A percentile compares a stretch with the other conserved stretches of the same genome.
Conservation (phyloP, 192 early-diverging fungal species). For the Backusella psychrophila region DNA sequence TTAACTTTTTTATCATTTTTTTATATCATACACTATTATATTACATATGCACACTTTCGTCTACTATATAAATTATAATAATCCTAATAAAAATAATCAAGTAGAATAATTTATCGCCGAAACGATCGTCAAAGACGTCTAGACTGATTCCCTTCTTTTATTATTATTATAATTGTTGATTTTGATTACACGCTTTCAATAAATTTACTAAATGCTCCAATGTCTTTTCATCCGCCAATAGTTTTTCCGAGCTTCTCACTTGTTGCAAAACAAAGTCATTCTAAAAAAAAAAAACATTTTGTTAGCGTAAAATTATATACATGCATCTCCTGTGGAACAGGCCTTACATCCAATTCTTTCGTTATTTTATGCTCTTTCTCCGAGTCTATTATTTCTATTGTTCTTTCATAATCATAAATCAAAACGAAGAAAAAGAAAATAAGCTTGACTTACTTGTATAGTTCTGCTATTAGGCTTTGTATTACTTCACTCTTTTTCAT, state of each 20-base stretch:
- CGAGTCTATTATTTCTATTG: neutral
- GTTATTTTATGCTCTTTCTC: conserved; percentile 1
- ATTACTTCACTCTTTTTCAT: neutral
- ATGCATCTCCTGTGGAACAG: neutral
- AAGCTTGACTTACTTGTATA: neutral
- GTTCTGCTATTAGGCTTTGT: neutral
- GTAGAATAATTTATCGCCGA: neutral
- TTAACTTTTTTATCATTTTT: neutral
- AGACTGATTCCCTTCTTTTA: neutral
- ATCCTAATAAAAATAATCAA: neutral
- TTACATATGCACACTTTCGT: neutral
- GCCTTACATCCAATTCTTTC: neutral
- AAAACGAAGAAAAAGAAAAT: neutral
- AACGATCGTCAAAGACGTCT: neutral
- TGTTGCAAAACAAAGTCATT: neutral
- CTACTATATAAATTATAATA: neutral
- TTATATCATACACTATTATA: neutral
- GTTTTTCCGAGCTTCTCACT: neutral
- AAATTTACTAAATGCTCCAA: neutral
- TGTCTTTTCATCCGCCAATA: neutral
- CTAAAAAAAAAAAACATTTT: neutral
- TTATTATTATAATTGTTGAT: neutral
- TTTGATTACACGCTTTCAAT: neutral
- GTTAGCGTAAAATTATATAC: neutral
- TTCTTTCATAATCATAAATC: neutral